Base-by-base conservation (phyloP, 139 green algal species). In the Chlorella sorokiniana region DNA sequence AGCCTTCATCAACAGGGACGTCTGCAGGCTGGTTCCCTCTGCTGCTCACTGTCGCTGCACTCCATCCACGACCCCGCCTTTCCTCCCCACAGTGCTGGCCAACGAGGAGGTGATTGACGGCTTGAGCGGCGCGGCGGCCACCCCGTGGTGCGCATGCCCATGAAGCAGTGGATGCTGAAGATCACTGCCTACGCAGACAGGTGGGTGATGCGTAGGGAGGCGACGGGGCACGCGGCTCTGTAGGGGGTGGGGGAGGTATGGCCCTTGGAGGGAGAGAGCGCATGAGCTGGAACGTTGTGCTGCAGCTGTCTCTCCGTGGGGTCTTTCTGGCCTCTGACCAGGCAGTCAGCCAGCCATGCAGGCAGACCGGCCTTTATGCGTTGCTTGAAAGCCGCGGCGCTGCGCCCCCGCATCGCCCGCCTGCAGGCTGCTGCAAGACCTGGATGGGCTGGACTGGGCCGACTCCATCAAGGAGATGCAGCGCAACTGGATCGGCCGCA, bases 401-500 rank as follows among this genome's bases (percentile, higher is more conserved):
- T n/a, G n/a, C n/a, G n/a, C n/a, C n/a, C n/a, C n/a, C n/a, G n/a
- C n/a, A n/a, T n/a, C n/a, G n/a, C n/a, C 27, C 16, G 18, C 51
- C 35, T 52, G 52, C 52, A 85, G 76, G 44, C 91, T 99, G 85
- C 90, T 99, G 74, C 83, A 91, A 3, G 96, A 98, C 83, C 87
- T 99, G 74, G 94, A 99, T 37, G 85, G 61, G 4, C 83, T 99
- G 68, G 96, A 99, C 85, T 99, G 97, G 97, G 84, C 87, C 0
- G 95, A 98, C 27, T 94, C 84, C 79, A 98, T 99, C 87, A 99
- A 99, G 90, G 96, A 98, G 78, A 99, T 99, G 96, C 97, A 99
- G 90, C 89, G 96, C 45, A 99, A 99, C 91, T 99, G 97, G 97
- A 99, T 99, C 48, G 97, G 97, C 1, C 87, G 92, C 16, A 94